A percentile compares a stretch with the other conserved stretches of the same genome.
Evolutionary conservation across 2,329 filamentous ascomycete species (phyloP).

Genomic region (Ambrosiella cleistominuta): DNA sequence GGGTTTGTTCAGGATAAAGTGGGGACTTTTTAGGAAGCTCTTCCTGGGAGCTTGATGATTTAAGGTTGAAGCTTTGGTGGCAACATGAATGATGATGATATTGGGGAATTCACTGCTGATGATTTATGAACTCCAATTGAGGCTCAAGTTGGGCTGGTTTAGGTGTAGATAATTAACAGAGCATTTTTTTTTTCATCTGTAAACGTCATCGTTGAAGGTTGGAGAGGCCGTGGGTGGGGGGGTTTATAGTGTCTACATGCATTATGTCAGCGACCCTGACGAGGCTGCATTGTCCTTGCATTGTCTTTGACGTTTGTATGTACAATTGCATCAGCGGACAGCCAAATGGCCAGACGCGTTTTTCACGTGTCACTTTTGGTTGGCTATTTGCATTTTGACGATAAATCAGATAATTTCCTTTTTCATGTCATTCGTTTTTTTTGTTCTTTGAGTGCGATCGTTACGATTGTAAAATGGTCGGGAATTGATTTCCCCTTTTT

Average conservation of each 20-base stretch:
- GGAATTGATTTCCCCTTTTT: neutral
- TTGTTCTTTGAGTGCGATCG: neutral
- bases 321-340: too few species aligned
- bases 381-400: too few species aligned
- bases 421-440: neutral
- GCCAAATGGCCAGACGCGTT: too few species aligned
- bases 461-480: too few species aligned
- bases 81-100: neutral
- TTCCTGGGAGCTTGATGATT: neutral
- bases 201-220: neutral
- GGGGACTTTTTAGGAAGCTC: neutral
- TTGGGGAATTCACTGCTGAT: neutral
- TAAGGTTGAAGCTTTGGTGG: neutral
- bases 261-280: neutral
- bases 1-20: neutral
- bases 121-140: neutral
- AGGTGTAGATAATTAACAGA: neutral
- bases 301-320: too few species aligned
- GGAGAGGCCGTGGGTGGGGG: neutral
- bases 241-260: neutral
- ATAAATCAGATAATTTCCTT: neutral
- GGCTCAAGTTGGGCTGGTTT: neutral
- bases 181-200: neutral
- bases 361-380: too few species aligned
- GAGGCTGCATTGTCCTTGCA: neutral